Base-by-base conservation (phyloP, 1,284 basidiomycete genomes). In the Clitocybe nebularis region DNA sequence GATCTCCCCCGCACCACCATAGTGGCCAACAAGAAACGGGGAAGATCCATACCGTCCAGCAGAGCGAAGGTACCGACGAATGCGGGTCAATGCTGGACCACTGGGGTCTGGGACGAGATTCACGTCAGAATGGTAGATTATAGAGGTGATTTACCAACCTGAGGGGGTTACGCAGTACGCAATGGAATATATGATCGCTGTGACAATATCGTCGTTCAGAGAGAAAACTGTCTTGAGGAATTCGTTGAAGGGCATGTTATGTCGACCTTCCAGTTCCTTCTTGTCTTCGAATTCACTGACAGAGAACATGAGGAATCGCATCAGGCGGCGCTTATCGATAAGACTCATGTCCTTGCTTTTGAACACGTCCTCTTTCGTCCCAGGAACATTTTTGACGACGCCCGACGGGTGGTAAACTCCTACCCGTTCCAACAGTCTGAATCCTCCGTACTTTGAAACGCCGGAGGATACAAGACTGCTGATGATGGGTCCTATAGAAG, bases 361-460 rank as follows among this genome's bases (percentile, higher is more conserved):
- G 75, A 99, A 97, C 16, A 99, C 79, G 47, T 93, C 89, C 62
- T 95, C 93, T 61, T 97, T 98, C 66, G 81, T 89, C 20, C 84
- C 82, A 0, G 95, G 95, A 0, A 98, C 94, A 35, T 67, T 72
- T 51, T 75, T 77, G 26, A 86, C 67, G 30, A 51, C 56, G 5
- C 64, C 67, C 9, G 66, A 58, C 1, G 64, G 55, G 37, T 75
- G 64, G 53, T 79, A 86, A 13, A 93, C 67, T 7, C 71, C 77
- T 7, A 92, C 72, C 5, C 75, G 75, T 42, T 93, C 89, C n/a
- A 98, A 71, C 1, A 97, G 72, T 38, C 87, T 82, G 62, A 96
- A 98, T 2, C 84, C 86, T 22, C 92, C 89, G 57, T 99, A 98
- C 41, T 85, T 83, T 6, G 91, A 79, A 4, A 98, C 93, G 21